Evolutionary conservation across 345 rosid genomes (phyloP).

Genomic region (Draba incana): DNA sequence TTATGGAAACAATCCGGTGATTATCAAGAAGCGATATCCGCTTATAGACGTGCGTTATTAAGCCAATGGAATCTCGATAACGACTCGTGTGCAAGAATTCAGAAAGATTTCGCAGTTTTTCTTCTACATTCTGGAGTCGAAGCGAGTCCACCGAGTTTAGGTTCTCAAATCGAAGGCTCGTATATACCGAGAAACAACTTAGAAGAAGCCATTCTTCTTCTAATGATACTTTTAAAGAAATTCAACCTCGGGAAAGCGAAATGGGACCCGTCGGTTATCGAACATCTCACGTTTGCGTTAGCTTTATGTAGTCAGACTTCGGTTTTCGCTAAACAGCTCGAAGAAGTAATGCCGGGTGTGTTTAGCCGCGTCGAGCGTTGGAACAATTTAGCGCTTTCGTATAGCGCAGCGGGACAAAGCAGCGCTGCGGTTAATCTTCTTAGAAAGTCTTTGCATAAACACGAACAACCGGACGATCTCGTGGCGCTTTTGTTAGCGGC

Average conservation of each 20-base stretch:
- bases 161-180: conserved; percentile 73
- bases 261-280: conserved; percentile 88
- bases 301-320: conserved; percentile 78
- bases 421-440: conserved; percentile 67
- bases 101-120: conserved; percentile 83
- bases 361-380: conserved; percentile 80
- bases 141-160: conserved; percentile 80
- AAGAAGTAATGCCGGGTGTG: conserved; percentile 83
- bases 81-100: conserved; percentile 78
- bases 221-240: conserved; percentile 78
- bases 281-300: conserved; percentile 79
- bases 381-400: conserved; percentile 85
- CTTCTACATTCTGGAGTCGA: conserved; percentile 86
- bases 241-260: conserved; percentile 58
- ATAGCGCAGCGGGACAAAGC: conserved; percentile 62
- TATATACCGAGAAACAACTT: conserved; percentile 82
- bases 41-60: conserved; percentile 86
- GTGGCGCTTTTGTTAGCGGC: conserved; percentile 76
- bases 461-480: conserved; percentile 73
- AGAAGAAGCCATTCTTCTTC: conserved; percentile 91
- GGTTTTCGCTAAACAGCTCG: conserved; percentile 73
- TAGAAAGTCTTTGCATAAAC: conserved; percentile 80
- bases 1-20: conserved; percentile 80
- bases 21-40: conserved; percentile 63
- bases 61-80: conserved; percentile 87